Evolutionary conservation across 345 rosid species (phyloP).

Genomic region (Carallia brachiata): DNA sequence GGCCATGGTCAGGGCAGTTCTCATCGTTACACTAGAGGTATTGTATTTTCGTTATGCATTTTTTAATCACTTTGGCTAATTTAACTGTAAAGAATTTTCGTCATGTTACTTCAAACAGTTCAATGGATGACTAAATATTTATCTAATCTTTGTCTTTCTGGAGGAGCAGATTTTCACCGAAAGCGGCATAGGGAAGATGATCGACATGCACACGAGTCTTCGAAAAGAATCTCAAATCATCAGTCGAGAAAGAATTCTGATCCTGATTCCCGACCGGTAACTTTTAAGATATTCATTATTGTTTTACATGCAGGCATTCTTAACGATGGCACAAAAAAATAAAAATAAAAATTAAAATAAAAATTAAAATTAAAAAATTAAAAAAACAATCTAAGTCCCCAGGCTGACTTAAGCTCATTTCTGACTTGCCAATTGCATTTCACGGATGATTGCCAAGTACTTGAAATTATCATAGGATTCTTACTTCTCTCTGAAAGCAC

Average conservation of each 20-base stretch:
- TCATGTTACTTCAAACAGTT: background rate
- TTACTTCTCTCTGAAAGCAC: background rate
- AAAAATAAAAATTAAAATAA: too few species aligned
- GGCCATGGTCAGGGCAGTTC: slow-evolving; percentile 67
- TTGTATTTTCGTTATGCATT: slow-evolving; percentile 4
- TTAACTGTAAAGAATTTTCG: background rate
- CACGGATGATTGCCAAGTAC: background rate
- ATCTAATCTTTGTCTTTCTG: slow-evolving; percentile 13
- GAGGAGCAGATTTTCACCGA: slow-evolving; percentile 59
- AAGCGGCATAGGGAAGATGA: slow-evolving; percentile 90
- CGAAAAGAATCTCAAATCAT: slow-evolving; percentile 65
- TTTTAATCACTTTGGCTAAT: background rate
- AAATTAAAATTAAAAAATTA: too few species aligned
- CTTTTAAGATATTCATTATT: background rate
- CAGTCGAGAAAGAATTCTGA: slow-evolving; percentile 64
- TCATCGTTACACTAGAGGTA: slow-evolving; percentile 73
- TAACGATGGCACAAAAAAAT: too few species aligned
- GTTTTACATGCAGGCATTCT: background rate
- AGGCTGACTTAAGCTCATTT: background rate
- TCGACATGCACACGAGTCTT: slow-evolving; percentile 52
- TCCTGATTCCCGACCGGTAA: slow-evolving; percentile 71
- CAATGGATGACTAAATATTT: background rate
- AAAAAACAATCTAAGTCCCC: background rate
- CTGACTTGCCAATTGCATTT: background rate
- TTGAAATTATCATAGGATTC: background rate